Base-by-base conservation (phyloP, 495 filamentous ascomycete genomes). In the Trypethelium eluteriae region DNA sequence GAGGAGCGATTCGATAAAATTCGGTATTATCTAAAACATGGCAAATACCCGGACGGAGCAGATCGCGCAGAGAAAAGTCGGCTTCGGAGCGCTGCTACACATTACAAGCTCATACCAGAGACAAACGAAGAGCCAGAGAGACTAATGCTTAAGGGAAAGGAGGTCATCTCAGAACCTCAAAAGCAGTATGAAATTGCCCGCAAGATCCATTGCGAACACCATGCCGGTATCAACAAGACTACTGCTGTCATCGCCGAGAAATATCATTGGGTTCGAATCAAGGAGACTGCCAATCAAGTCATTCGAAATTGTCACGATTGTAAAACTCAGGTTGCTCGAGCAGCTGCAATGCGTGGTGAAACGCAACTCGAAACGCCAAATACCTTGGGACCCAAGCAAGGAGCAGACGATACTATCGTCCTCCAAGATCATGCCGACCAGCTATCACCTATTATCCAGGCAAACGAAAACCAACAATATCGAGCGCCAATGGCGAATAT, bases 1-100 rank as follows among this genome's bases (percentile, higher is more conserved):
- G 93, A 96, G 82, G 93, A 97, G 76, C 89, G 94, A 67, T 98
- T 98, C 80, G 93, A 97, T 79, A 98, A 97, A 79, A 98, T 98
- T 72, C 87, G 90, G 66, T 97, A 90, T 78, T 98, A 98, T 79
- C 86, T 98, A 70, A 95, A 96, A 74, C 90, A 92, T 76, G 87
- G 87, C 72, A 93, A 93, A 77, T 98, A 98, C 76, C 94, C 94
- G 39, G 85, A 88, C 67, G 94, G 93, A 53, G 90, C 92, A 67
- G 93, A 98, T 78, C 88, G 94, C 61, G 92, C 93, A 59, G 93
- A 97, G 76, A 98, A 98, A 83, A 92, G 88, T 74, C 89, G 94
- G 62, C 84, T 98, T 10, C 84, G 94, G 69, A 93, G 88, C 75
- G 93, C 94, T 44, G 93, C 93, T 32, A 97, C 92, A 10, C 94